Base-by-base conservation (phyloP, 2,329 filamentous ascomycete species). In the Orbilia oligospora region DNA sequence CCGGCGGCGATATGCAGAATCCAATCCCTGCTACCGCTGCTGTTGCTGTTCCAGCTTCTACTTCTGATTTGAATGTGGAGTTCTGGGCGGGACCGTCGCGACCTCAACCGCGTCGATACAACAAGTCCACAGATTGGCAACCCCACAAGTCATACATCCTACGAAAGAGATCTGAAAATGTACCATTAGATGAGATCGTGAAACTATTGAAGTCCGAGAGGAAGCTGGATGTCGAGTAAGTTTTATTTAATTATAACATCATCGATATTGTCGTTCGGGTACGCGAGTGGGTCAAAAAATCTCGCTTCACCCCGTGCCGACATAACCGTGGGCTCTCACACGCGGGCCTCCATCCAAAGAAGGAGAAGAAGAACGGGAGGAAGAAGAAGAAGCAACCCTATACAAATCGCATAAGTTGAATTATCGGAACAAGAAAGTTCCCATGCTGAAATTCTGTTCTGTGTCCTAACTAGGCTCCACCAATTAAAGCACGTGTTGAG, bases 401-500 rank as follows among this genome's bases (percentile, higher is more conserved):
- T 14, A 9, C 12, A 41, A 41, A 3, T 30, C 16, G 55, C 68
- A 24, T 20, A 53, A 33, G 44, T 55, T 46, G 46, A 36, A 51
- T 51, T 46, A 55, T 53, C 51, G 2, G 41, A 48, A 20, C 3
- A 24, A 16, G n/a, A 24, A 16, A 48, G 33, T 48, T 30, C 20
- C 49, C 27, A 65, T 66, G 67, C 67, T 77, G 44, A 77, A 36
- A 64, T 65, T 44, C 24, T 18, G 56, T 58, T 27, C 16, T 51
- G 38, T 63, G 20, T 55, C n/a, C 27, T 41, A 38, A 38, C 30
- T 58, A 77, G 73, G 36, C 58, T 77, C 51, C 73, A 77, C 61
- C 73, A 77, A 67, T 71, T 77, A 64, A 77, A 77, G 65, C 73
- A 77, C 51, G 73, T 71, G 20, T 67, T 77, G 67, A 53, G 73